phyloP scores from a whole-genome alignment of 305 asterid species.

The Fraxinus albicans region DNA sequence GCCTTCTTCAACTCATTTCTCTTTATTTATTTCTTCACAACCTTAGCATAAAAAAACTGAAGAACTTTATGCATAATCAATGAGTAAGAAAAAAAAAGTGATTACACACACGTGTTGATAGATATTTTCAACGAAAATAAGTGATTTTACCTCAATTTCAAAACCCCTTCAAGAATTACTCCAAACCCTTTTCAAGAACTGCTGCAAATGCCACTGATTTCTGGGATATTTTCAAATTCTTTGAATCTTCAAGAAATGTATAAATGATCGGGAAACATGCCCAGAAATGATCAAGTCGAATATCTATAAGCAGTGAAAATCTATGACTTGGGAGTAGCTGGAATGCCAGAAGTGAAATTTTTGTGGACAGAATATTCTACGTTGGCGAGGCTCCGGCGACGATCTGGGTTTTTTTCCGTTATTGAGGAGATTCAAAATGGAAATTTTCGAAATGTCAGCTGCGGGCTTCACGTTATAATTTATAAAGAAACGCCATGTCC shows the following conservation, averaged over 20 bases:
- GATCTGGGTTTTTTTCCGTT: not conserved
- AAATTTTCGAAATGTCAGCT: conserved; percentile 24
- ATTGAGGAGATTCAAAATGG: conserved; percentile 10
- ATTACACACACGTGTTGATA: not conserved
- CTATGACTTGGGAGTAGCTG: conserved; percentile 20
- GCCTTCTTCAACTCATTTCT: conserved; percentile 22
- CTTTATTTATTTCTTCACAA: conserved; percentile 19
- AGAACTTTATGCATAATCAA: conserved; percentile 16
- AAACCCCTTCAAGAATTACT: not conserved
- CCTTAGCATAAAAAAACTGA: conserved; percentile 12
- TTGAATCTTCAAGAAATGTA: not conserved
- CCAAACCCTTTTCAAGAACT: not conserved
- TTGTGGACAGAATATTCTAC: conserved; percentile 5
- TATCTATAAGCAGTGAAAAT: conserved; percentile 13
- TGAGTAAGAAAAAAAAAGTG: not conserved
- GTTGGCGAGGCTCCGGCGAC: conserved; percentile 32
- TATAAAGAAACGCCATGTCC: not conserved
- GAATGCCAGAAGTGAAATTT: not conserved
- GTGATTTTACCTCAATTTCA: conserved; percentile 10
- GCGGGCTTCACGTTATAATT: conserved; percentile 30
- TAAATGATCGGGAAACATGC: conserved; percentile 1
- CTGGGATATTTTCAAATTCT: not conserved
- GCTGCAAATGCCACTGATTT: conserved; percentile 5
- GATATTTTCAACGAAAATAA: not conserved
- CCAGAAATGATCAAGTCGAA: conserved; percentile 9